phyloP scores from a whole-genome alignment of 1,139 yeast species.

The Arxiozyma bovina region DNA sequence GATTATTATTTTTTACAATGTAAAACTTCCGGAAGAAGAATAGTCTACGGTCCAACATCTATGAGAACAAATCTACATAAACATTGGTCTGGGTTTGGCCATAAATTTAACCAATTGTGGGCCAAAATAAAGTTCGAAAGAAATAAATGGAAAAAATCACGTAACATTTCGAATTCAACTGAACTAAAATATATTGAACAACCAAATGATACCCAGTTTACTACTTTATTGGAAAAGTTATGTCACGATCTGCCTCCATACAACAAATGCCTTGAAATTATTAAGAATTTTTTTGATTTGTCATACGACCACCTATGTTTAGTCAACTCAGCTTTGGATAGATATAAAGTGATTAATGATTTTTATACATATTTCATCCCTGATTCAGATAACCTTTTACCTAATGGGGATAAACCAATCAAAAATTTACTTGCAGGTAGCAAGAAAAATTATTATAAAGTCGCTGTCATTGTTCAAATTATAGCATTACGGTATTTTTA shows the following conservation, averaged over 20 bases:
- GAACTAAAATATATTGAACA: slow-evolving; percentile 3
- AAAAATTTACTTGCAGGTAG: slow-evolving; percentile 10
- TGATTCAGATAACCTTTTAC: slow-evolving; percentile 3
- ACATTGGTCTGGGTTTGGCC: slow-evolving; percentile 14
- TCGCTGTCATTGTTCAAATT: slow-evolving; percentile 21
- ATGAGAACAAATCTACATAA: slow-evolving; percentile 13
- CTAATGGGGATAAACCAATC: slow-evolving; percentile 7
- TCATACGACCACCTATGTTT: slow-evolving; percentile 10
- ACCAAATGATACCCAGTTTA: not conserved
- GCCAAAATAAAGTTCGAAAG: slow-evolving; percentile 18
- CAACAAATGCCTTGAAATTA: slow-evolving; percentile 10
- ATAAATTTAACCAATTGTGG: slow-evolving; percentile 21
- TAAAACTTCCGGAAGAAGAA: slow-evolving; percentile 13
- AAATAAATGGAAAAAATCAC: slow-evolving; percentile 16
- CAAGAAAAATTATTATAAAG: slow-evolving; percentile 20
- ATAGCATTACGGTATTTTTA: slow-evolving; percentile 15
- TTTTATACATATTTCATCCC: slow-evolving; percentile 14
- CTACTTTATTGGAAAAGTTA: slow-evolving; percentile 12
- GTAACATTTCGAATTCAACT: not conserved
- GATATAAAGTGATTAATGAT: slow-evolving; percentile 17
- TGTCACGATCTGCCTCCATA: slow-evolving; percentile 19
- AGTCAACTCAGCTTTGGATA: slow-evolving; percentile 16
- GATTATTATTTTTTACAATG: slow-evolving; percentile 10
- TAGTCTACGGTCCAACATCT: slow-evolving; percentile 25
- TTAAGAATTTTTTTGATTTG: slow-evolving; percentile 15